Base-by-base conservation (phyloP, 345 rosid genomes). In the Populus deltoides region DNA sequence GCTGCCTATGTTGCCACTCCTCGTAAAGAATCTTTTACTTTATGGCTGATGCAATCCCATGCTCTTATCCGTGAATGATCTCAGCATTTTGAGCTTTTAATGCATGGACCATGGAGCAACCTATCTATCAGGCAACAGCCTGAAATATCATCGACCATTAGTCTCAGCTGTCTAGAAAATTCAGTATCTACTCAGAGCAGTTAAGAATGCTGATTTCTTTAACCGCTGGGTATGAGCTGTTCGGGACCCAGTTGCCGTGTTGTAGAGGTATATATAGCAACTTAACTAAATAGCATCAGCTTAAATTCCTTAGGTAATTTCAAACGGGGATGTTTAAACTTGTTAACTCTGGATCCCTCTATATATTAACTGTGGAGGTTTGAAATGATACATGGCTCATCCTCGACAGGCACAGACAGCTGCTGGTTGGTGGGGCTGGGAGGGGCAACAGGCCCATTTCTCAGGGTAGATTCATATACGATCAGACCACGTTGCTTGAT, bases 391-490 rank as follows among this genome's bases (percentile, higher is more conserved):
- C 47, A 55, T 39, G 80, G 38, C 43, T 41, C 53, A 10, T 53
- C 69, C 35, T 61, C 53, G 75, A 73, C 43, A 68, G 61, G 61
- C 33, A 33, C 75, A 70, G 31, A 33, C 72, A 70, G 31, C 25
- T 27, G 71, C 25, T 78, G 76, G 83, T 68, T 77, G 84, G 70
- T 73, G 78, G 2, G 57, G 43, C n/a, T 35, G 69, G 68, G 66
- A 51, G 78, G 74, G 74, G 39, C 53, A 11, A 41, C 49, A 57
- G 36, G 79, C 71, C 55, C 35, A 75, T 76, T 78, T 69, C 55
- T 36, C 63, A 6, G 79, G 68, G 68, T 72, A 49, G 27, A 72
- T 80, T 78, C 22, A 61, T 33, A 45, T 65, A 9, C 67, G 18
- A 77, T 62, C 18, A 61, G 5, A 76, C 27, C 29, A 45, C n/a